phyloP scores from a whole-genome alignment of 768 basidiomycete genomes.

The Mycena leptocephala region DNA sequence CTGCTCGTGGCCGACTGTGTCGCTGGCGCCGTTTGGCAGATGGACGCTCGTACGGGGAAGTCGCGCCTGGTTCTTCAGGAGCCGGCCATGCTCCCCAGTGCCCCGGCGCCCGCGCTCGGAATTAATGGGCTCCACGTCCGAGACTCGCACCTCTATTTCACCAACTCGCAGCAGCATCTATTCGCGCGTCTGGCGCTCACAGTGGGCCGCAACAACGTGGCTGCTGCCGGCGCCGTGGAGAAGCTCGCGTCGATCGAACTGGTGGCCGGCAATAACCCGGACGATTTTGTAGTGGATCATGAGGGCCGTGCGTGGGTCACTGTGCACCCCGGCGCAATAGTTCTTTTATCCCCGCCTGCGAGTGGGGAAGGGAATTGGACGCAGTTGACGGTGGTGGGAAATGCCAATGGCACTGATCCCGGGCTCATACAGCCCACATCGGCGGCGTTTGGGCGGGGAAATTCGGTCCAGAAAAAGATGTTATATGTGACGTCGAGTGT shows the following conservation, averaged over 20 bases:
- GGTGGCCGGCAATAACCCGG: not conserved
- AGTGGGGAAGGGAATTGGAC: not conserved
- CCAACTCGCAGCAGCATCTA: not conserved
- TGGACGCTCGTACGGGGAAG: not conserved
- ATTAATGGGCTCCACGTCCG: not conserved
- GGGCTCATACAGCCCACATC: too few species aligned
- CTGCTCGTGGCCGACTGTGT: not conserved
- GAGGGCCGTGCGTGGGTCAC: slow-evolving; percentile 7
- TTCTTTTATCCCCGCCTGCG: not conserved
- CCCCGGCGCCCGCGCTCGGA: not conserved
- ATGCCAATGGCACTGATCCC: not conserved
- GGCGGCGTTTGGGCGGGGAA: too few species aligned
- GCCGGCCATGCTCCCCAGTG: not conserved
- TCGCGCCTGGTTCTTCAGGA: not conserved
- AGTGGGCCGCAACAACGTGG: not conserved
- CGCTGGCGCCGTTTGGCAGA: not conserved
- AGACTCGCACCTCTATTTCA: not conserved
- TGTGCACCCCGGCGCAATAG: not conserved
- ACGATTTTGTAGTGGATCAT: not conserved
- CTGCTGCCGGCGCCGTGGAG: not conserved
- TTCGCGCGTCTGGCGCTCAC: not conserved
- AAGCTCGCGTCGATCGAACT: not conserved
- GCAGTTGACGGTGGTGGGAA: not conserved
- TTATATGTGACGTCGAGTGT: too few species aligned
- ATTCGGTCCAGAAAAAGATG: too few species aligned